Percentiles rank a stretch among this genome's conserved stretches.
Conservation (phyloP, 345 rosid species). For the Abelmoschus esculentus region DNA sequence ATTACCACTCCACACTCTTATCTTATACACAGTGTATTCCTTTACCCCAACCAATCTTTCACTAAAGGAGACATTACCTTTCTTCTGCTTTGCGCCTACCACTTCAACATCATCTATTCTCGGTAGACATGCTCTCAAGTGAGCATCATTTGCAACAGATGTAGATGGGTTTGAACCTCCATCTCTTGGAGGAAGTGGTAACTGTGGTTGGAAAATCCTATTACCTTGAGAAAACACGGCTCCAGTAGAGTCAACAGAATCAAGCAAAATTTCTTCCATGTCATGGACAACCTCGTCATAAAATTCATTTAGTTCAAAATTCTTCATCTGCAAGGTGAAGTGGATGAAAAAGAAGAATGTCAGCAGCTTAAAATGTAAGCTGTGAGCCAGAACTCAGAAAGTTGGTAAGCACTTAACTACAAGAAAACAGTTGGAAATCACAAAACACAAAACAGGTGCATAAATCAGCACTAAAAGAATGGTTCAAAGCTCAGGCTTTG, state of each 20-base stretch:
- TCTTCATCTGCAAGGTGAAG: conserved; percentile 45
- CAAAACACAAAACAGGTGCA: background rate
- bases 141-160: conserved; percentile 43
- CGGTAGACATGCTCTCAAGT: conserved; percentile 24
- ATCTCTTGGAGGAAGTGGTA: conserved; percentile 53
- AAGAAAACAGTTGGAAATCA: background rate
- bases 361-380: conserved; percentile 15
- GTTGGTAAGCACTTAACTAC: background rate
- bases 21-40: conserved; percentile 77
- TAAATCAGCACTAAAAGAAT: background rate
- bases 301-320: conserved; percentile 46
- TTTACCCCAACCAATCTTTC: conserved; percentile 96
- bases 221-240: conserved; percentile 46
- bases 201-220: conserved; percentile 41
- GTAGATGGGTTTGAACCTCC: conserved; percentile 74
- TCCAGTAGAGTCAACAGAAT: conserved; percentile 65
- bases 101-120: conserved; percentile 80
- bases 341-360: conserved; percentile 16
- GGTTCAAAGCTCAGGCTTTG: background rate
- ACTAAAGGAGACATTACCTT: conserved; percentile 83
- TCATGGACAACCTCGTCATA: conserved; percentile 88
- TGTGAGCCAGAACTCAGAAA: conserved; percentile 8
- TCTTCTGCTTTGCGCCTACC: conserved; percentile 85
- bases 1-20: conserved; percentile 72
- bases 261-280: conserved; percentile 93